Percentiles rank a stretch among this genome's conserved stretches.
Conservation (phyloP, 2,329 filamentous ascomycete species). For the Dryadomyces quercus-mongolicae region DNA sequence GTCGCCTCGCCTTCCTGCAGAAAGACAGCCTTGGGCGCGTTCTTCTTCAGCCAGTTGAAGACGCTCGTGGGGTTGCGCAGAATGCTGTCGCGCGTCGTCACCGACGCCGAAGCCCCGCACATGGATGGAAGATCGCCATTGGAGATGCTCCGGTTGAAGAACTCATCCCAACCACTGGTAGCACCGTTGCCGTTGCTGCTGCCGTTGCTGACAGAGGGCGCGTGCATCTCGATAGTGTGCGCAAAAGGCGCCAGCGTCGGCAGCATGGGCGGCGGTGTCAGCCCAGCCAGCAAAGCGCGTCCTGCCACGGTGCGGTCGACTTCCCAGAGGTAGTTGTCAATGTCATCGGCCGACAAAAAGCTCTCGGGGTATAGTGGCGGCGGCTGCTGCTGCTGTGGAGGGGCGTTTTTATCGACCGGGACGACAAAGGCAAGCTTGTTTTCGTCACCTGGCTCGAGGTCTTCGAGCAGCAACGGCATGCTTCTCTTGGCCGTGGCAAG, state of each 20-base stretch:
- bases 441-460: conserved; percentile 30
- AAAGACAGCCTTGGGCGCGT: conserved; percentile 68
- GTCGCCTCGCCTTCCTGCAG: conserved; percentile 57
- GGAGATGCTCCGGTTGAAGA: conserved; percentile 21
- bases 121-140: conserved; percentile 21
- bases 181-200: conserved; percentile 2
- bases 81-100: conserved; percentile 35
- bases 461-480: conserved; percentile 43
- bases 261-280: conserved; percentile 21
- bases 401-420: conserved; percentile 17
- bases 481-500: conserved; percentile 47
- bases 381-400: conserved; percentile 19
- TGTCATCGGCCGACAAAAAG: conserved; percentile 57
- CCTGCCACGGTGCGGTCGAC: conserved; percentile 41
- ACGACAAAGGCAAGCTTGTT: conserved; percentile 12
- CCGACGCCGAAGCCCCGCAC: conserved; percentile 21
- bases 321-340: conserved; percentile 62
- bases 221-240: conserved; percentile 18
- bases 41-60: conserved; percentile 85
- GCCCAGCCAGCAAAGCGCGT: conserved; percentile 23
- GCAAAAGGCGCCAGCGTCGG: conserved; percentile 39
- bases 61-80: conserved; percentile 79
- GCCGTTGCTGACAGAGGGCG: not conserved
- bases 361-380: conserved; percentile 36
- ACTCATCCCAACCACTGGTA: conserved; percentile 19